Percentiles rank a stretch among this genome's conserved stretches.
Conservation (phyloP, 345 rosid genomes). For the Brassica incana region DNA sequence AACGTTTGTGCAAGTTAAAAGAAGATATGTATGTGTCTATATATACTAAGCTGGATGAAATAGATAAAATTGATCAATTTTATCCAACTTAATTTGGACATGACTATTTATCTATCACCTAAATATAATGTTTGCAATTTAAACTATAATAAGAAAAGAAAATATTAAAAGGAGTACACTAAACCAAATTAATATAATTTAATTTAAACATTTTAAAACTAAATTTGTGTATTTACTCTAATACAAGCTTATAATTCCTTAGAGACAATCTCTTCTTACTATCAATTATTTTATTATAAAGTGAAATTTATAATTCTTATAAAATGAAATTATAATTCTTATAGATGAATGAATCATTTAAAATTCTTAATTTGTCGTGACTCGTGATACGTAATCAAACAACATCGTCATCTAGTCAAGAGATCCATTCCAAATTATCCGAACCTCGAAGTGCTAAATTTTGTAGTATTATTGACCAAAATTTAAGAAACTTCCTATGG, state of each 20-base stretch:
- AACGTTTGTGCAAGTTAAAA: constrained; percentile 21
- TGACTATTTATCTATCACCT: constrained; percentile 11
- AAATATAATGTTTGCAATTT: constrained; percentile 12
- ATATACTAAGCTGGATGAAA: constrained; percentile 14
- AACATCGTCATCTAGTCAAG: background rate
- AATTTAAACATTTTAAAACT: background rate
- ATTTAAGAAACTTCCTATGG: background rate
- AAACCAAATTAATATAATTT: background rate
- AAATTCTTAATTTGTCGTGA: background rate
- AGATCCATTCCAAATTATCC: background rate
- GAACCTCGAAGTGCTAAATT: constrained; percentile 1
- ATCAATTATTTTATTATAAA: background rate
- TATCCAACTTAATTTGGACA: constrained; percentile 22
- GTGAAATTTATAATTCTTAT: background rate
- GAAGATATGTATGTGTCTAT: background rate
- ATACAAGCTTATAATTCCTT: background rate
- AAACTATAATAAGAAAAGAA: background rate
- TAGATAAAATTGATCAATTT: constrained; percentile 12
- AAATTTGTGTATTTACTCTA: background rate
- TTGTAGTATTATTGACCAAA: constrained; percentile 30
- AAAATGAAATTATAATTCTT: background rate
- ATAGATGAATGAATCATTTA: background rate
- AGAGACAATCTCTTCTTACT: background rate
- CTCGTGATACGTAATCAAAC: background rate
- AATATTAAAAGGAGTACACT: background rate